These are phyloP conservation scores for Fusarium tupiense DNA, from an alignment of 2,329 filamentous ascomycete genomes.

Conservation along the genomic window DNA sequence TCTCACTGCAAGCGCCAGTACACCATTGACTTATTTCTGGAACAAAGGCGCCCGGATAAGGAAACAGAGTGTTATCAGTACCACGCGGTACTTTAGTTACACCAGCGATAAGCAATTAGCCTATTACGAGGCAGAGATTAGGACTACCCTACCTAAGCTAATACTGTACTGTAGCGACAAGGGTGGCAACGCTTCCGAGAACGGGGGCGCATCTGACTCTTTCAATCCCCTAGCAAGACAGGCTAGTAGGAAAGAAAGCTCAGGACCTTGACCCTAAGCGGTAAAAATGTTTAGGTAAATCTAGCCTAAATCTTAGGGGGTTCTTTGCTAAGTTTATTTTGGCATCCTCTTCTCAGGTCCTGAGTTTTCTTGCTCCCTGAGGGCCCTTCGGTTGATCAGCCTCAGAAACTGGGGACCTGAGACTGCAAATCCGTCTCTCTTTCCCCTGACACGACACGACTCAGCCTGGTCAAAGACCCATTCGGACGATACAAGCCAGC, in stretches of 20 bases:
- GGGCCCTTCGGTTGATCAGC: conserved; percentile 14
- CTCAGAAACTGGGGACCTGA: conserved; percentile 7
- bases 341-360: too few relatives aligned
- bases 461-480: conserved; percentile 2
- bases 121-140: conserved; percentile 31
- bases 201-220: conserved; percentile 37
- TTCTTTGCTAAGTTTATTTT: too few relatives aligned
- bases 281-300: too few relatives aligned
- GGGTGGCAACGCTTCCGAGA: conserved; percentile 35
- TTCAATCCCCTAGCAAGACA: not conserved
- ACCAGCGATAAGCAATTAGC: conserved; percentile 34
- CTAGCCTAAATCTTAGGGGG: too few relatives aligned
- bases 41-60: conserved; percentile 4
- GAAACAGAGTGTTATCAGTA: conserved; percentile 15
- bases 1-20: not conserved
- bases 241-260: too few relatives aligned
- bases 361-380: too few relatives aligned
- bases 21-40: not conserved
- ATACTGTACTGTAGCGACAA: not conserved
- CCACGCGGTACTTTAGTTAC: not conserved
- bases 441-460: conserved; percentile 10
- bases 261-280: too few relatives aligned
- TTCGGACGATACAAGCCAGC: not conserved
- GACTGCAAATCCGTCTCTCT: conserved; percentile 4
- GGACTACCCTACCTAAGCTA: conserved; percentile 2